These are phyloP conservation scores for Blastobotrys arbuscula DNA, from an alignment of 1,139 yeast genomes.

Conservation along the genomic window DNA sequence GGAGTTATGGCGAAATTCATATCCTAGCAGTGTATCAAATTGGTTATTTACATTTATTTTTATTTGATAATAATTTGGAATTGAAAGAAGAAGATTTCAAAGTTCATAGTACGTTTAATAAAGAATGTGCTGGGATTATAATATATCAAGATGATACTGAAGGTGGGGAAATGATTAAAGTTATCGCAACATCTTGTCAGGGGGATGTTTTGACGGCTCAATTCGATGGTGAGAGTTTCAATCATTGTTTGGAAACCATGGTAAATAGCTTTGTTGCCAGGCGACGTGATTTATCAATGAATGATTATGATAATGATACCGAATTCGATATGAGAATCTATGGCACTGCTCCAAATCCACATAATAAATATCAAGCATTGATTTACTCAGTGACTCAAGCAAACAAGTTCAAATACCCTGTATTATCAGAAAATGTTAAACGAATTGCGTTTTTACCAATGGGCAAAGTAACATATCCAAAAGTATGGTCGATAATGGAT, in stretches of 20 bases:
- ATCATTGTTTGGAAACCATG: neutral
- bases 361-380: conserved; percentile 20
- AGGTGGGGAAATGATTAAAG: neutral
- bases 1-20: neutral
- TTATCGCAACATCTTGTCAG: conserved; percentile 17
- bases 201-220: conserved; percentile 17
- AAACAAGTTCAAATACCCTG: conserved; percentile 21
- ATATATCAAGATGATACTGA: conserved; percentile 1
- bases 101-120: conserved; percentile 7
- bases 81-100: neutral
- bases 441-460: conserved; percentile 15
- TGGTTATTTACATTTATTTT: conserved; percentile 12
- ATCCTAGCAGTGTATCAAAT: conserved; percentile 13
- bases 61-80: conserved; percentile 1
- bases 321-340: conserved; percentile 19
- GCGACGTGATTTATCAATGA: neutral
- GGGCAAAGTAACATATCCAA: neutral
- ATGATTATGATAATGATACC: conserved; percentile 10
- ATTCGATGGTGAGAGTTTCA: conserved; percentile 5
- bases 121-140: conserved; percentile 14
- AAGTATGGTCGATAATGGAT: conserved; percentile 13
- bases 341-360: conserved; percentile 21
- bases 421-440: conserved; percentile 21
- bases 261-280: neutral
- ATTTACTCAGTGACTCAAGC: conserved; percentile 20